Percentiles rank a stretch among this genome's conserved stretches.
phyloP scores from a whole-genome alignment of 2,329 filamentous ascomycete genomes.

The Parastagonospora nodorum region DNA sequence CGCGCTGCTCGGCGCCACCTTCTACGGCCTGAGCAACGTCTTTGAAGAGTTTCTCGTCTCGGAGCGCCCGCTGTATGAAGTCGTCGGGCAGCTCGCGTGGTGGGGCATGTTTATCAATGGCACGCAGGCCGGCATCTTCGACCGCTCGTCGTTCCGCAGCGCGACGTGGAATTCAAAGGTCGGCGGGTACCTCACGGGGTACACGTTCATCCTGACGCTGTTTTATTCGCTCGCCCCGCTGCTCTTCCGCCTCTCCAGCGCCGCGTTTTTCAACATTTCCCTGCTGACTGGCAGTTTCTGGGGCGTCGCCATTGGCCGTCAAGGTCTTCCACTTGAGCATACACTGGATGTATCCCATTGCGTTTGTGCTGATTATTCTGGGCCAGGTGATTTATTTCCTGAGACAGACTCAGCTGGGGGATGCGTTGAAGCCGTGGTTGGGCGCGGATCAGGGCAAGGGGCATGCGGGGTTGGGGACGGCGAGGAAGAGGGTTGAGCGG shows the following conservation, averaged over 20 bases:
- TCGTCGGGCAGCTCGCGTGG: slow-evolving; percentile 86
- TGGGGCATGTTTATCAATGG: slow-evolving; percentile 92
- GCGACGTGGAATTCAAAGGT: slow-evolving; percentile 57
- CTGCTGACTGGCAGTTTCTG: slow-evolving; percentile 95
- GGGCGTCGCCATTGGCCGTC: slow-evolving; percentile 88
- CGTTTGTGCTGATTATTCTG: slow-evolving; percentile 88
- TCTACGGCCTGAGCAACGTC: slow-evolving; percentile 90
- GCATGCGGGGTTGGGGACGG: slow-evolving; percentile 34
- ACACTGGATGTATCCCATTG: slow-evolving; percentile 92
- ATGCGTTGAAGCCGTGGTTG: slow-evolving; percentile 94
- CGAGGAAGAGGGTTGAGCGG: slow-evolving; percentile 35
- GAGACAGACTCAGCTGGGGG: slow-evolving; percentile 78
- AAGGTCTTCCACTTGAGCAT: slow-evolving; percentile 80
- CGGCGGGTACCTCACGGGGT: slow-evolving; percentile 84
- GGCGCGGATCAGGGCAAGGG: slow-evolving; percentile 77
- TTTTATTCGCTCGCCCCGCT: slow-evolving; percentile 91
- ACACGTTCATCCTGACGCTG: slow-evolving; percentile 78
- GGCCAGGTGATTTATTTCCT: slow-evolving; percentile 89
- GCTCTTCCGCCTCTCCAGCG: slow-evolving; percentile 85
- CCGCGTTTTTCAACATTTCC: slow-evolving; percentile 96
- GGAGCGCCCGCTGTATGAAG: slow-evolving; percentile 86
- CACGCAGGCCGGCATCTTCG: slow-evolving; percentile 88
- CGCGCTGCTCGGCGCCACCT: slow-evolving; percentile 82
- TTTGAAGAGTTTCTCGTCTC: slow-evolving; percentile 94
- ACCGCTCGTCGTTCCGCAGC: slow-evolving; percentile 69